Conservation (phyloP, 2,329 filamentous ascomycete species). For the Colletotrichum shisoi region DNA sequence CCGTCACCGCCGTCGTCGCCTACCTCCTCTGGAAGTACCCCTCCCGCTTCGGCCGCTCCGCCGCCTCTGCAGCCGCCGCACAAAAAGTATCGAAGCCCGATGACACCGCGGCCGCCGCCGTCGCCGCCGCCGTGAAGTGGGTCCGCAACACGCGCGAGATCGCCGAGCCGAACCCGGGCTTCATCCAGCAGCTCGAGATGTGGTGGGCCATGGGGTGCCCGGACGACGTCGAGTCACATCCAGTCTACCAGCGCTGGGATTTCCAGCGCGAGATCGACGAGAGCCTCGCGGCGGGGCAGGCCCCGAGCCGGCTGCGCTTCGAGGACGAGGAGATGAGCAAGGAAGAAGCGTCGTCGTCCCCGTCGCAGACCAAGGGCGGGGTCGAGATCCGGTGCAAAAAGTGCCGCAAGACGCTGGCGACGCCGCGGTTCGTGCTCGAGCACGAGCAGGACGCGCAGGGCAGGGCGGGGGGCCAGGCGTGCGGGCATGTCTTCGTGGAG, state of each 20-base stretch:
- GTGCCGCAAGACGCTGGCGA: constrained; percentile 74
- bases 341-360: constrained; percentile 41
- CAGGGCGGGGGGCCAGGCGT: constrained; percentile 50
- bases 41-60: constrained; percentile 56
- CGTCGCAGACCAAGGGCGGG: constrained; percentile 45
- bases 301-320: constrained; percentile 84
- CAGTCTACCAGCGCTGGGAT: constrained; percentile 78
- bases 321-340: constrained; percentile 69
- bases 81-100: constrained; percentile 35
- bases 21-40: constrained; percentile 79
- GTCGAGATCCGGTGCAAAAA: constrained; percentile 84
- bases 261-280: constrained; percentile 64
- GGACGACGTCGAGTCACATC: constrained; percentile 68
- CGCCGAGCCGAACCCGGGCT: constrained; percentile 89
- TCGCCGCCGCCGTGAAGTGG: constrained; percentile 69
- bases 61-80: constrained; percentile 52
- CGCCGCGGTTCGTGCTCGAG: constrained; percentile 68
- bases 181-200: constrained; percentile 85
- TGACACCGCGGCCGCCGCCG: constrained; percentile 52
- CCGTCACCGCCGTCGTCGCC: constrained; percentile 81
- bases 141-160: constrained; percentile 76
- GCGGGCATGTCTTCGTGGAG: constrained; percentile 89
- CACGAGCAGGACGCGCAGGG: constrained; percentile 58
- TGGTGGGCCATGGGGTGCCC: constrained; percentile 90
- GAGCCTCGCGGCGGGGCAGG: constrained; percentile 74